phyloP scores from a whole-genome alignment of 169 alveolate species.

The Cryptosporidium sp. region DNA sequence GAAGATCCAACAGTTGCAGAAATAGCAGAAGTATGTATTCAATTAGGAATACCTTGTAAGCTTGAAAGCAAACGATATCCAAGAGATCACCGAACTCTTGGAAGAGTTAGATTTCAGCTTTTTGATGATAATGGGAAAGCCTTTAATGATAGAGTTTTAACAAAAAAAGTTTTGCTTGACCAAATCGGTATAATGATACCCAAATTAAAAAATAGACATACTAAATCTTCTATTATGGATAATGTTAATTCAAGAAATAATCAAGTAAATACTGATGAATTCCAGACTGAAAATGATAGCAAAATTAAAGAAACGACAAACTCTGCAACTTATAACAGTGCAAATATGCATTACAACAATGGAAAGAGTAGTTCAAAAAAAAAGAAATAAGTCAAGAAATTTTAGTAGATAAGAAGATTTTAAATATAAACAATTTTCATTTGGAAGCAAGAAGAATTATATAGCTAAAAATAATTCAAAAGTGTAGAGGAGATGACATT shows the following conservation, averaged over 20 bases:
- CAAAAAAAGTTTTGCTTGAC: background rate
- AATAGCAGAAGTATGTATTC: conserved; percentile 66
- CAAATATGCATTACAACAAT: background rate
- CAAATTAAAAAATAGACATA: conserved; percentile 31
- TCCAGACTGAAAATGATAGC: background rate
- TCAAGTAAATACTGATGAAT: background rate
- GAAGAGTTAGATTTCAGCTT: conserved; percentile 52
- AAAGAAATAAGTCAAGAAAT: conserved; percentile 5
- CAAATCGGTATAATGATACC: conserved; percentile 23
- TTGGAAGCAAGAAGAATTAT: background rate
- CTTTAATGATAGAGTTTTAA: conserved; percentile 11
- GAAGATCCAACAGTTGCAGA: conserved; percentile 65
- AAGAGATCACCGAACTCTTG: conserved; percentile 24
- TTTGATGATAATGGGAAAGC: conserved; percentile 28
- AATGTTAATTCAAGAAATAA: background rate
- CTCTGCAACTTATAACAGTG: background rate
- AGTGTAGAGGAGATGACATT: background rate
- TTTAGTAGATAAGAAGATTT: background rate
- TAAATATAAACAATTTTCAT: background rate
- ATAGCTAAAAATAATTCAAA: background rate
- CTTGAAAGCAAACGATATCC: conserved; percentile 45
- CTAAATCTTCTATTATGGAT: background rate
- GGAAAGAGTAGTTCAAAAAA: conserved; percentile 10
- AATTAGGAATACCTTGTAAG: conserved; percentile 62
- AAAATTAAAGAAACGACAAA: background rate